These are phyloP conservation scores for Oxyria digyna DNA, from an alignment of 148 eudicot species.

Conservation along the genomic window DNA sequence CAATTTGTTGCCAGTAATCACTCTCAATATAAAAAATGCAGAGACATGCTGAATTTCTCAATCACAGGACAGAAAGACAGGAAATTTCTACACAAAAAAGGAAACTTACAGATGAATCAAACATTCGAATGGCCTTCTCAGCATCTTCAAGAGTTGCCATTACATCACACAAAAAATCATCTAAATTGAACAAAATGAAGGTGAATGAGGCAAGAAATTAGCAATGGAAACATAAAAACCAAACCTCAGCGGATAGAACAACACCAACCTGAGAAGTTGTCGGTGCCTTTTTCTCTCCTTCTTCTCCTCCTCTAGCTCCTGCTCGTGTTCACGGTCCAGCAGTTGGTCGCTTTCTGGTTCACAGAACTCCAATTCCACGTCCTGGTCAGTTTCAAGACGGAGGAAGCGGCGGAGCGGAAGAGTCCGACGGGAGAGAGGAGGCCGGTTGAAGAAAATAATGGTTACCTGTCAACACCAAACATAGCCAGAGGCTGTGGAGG, in stretches of 20 bases:
- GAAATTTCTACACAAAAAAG: background rate
- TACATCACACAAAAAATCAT: background rate
- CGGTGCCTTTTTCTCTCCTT: constrained; percentile 12
- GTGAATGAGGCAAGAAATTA: background rate
- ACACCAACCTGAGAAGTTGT: constrained; percentile 43
- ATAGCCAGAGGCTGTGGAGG: too few relatives aligned
- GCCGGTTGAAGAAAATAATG: too few relatives aligned
- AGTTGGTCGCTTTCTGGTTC: constrained; percentile 7
- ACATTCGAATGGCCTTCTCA: constrained; percentile 63
- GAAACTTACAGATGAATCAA: constrained; percentile 76
- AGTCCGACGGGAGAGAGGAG: constrained; percentile 10
- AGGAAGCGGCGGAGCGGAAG: constrained; percentile 16
- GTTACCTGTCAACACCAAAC: too few relatives aligned
- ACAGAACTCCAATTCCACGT: background rate
- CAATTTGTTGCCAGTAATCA: constrained; percentile 45
- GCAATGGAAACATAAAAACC: constrained; percentile 1
- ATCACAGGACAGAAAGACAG: background rate
- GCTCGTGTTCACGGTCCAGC: constrained; percentile 15
- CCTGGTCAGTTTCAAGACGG: constrained; percentile 7
- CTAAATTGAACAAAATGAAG: too few relatives aligned
- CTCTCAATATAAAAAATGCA: background rate
- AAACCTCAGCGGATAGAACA: constrained; percentile 55
- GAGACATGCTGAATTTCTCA: background rate
- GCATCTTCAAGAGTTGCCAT: constrained; percentile 72
- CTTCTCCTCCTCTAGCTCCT: too few relatives aligned